These are phyloP conservation scores for Cystofilobasidium capitatum DNA, from an alignment of 768 basidiomycete genomes.

Conservation along the genomic window DNA sequence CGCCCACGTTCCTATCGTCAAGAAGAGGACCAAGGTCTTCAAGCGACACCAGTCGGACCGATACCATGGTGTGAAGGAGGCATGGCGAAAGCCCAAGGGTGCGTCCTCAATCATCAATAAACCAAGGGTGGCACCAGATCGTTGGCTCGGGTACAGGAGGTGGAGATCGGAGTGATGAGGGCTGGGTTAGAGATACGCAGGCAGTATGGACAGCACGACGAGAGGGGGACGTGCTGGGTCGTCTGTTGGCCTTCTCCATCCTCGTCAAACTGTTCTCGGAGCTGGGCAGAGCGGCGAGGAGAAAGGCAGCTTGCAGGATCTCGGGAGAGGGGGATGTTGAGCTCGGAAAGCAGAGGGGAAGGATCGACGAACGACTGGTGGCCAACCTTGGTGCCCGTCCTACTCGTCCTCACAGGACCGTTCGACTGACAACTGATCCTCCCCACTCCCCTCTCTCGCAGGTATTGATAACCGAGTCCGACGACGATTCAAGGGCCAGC, in stretches of 20 bases:
- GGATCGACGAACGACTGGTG: background rate
- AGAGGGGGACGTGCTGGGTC: too few relatives aligned
- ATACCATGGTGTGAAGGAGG: slow-evolving; percentile 91
- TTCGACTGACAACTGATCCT: too few relatives aligned
- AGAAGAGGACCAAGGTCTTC: slow-evolving; percentile 96
- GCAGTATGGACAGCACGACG: too few relatives aligned
- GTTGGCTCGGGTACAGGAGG: background rate
- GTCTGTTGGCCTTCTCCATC: too few relatives aligned
- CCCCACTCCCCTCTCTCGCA: background rate
- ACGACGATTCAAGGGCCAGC: slow-evolving; percentile 65
- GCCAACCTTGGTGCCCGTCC: background rate
- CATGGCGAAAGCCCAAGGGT: slow-evolving; percentile 99
- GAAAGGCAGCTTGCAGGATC: too few relatives aligned
- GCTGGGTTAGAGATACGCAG: too few relatives aligned
- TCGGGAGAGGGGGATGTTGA: too few relatives aligned
- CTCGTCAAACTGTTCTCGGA: too few relatives aligned
- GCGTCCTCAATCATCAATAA: too few relatives aligned
- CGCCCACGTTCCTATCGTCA: slow-evolving; percentile 58
- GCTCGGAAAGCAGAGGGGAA: background rate
- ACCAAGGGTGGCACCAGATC: background rate
- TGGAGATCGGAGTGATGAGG: too few relatives aligned
- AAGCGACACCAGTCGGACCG: slow-evolving; percentile 99
- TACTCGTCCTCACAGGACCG: background rate
- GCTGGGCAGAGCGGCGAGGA: too few relatives aligned
- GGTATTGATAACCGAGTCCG: slow-evolving; percentile 77